Conservation (phyloP, 2,329 filamentous ascomycete genomes). For the Claviceps monticola region DNA sequence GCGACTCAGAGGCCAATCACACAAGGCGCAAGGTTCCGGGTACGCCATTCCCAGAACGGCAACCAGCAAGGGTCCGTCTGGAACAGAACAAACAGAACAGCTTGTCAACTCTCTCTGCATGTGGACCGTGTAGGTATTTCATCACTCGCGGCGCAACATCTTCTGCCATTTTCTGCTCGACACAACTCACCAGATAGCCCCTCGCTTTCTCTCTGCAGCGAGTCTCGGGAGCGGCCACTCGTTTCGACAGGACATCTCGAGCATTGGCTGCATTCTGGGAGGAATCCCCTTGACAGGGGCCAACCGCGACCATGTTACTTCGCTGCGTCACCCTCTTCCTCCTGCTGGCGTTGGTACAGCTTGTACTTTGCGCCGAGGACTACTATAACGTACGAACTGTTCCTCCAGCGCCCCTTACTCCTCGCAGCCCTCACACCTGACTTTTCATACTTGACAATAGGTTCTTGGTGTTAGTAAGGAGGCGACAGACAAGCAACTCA, state of each 20-base stretch:
- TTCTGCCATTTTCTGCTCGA: neutral
- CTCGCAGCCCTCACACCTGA: neutral
- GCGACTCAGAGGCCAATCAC: too few species aligned
- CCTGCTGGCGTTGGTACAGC: slow-evolving; percentile 38
- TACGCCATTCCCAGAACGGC: too few species aligned
- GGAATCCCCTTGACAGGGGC: slow-evolving; percentile 7
- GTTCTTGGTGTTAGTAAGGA: slow-evolving; percentile 67
- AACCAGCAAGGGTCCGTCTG: neutral
- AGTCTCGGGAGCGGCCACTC: neutral
- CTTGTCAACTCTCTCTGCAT: neutral
- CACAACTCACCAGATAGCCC: slow-evolving; percentile 2
- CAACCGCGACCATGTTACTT: slow-evolving; percentile 34
- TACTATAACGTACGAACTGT: slow-evolving; percentile 55
- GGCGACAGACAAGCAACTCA: slow-evolving; percentile 78
- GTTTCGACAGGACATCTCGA: neutral
- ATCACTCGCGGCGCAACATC: neutral
- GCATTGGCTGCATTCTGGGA: neutral
- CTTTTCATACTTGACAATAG: slow-evolving; percentile 24
- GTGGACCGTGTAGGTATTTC: too few species aligned
- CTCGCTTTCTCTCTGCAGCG: slow-evolving; percentile 2
- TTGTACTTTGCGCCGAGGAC: slow-evolving; percentile 50
- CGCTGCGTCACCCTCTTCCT: slow-evolving; percentile 34
- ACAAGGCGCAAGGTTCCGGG: too few species aligned
- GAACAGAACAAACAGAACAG: neutral
- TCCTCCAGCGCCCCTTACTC: neutral